phyloP scores from a whole-genome alignment of 2,329 filamentous ascomycete genomes.

The Hyphodiscus sp. region DNA sequence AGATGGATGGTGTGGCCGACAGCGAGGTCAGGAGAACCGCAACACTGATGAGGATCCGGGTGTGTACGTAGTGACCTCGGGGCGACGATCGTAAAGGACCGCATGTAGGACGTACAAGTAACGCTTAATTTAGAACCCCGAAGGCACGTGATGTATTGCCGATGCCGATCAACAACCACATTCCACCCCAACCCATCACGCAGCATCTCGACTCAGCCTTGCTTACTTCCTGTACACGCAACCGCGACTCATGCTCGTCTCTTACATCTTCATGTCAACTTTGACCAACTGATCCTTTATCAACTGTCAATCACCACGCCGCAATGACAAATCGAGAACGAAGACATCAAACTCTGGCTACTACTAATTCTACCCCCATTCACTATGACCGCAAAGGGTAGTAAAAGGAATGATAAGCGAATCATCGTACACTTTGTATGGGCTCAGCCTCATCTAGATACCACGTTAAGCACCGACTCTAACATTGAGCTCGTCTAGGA shows the following conservation, averaged over 20 bases:
- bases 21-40: too few relatives aligned
- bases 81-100: too few relatives aligned
- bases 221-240: neutral
- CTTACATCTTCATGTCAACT: neutral
- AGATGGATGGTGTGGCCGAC: too few relatives aligned
- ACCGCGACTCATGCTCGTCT: neutral
- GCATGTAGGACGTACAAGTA: too few relatives aligned
- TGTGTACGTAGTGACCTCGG: too few relatives aligned
- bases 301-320: neutral
- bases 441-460: conserved; percentile 5
- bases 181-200: too few relatives aligned
- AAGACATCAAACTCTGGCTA: neutral
- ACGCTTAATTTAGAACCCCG: neutral
- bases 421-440: conserved; percentile 75
- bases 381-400: neutral
- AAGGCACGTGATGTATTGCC: too few relatives aligned
- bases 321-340: neutral
- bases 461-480: neutral
- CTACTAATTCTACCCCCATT: neutral
- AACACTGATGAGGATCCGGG: too few relatives aligned
- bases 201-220: neutral
- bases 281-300: neutral
- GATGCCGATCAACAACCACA: too few relatives aligned
- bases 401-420: conserved; percentile 50
- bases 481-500: conserved; percentile 41